A percentile compares a stretch with the other conserved stretches of the same genome.
Evolutionary conservation across 1,139 yeast species (phyloP).

Genomic region (Tardiomyces blankii): DNA sequence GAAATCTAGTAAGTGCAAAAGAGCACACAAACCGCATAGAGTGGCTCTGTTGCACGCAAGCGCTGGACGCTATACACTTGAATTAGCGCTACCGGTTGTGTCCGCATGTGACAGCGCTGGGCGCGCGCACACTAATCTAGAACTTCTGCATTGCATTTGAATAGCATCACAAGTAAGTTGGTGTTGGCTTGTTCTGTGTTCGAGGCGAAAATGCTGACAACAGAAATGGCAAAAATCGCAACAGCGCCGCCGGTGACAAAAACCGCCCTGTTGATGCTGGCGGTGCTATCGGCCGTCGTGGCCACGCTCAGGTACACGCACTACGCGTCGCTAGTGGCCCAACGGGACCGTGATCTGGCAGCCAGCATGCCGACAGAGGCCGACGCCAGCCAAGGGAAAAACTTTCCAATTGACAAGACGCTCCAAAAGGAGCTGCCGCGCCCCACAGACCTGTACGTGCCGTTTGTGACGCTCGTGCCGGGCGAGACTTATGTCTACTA

Average conservation of each 20-base stretch:
- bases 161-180: too few species aligned
- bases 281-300: neutral
- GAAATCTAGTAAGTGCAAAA: too few species aligned
- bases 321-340: neutral
- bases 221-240: neutral
- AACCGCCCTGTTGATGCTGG: neutral
- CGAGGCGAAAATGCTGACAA: too few species aligned
- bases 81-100: too few species aligned
- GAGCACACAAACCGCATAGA: too few species aligned
- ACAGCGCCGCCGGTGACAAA: constrained; percentile 1
- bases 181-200: too few species aligned
- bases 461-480: constrained; percentile 65
- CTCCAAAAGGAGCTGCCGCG: constrained; percentile 1
- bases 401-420: neutral
- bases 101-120: too few species aligned
- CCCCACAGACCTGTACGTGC: constrained; percentile 38
- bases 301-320: neutral
- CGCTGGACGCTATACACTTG: too few species aligned
- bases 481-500: constrained; percentile 30
- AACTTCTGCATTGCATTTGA: too few species aligned
- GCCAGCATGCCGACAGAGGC: neutral
- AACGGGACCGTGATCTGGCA: neutral
- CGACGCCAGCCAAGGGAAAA: neutral
- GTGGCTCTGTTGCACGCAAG: too few species aligned
- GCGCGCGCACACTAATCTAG: too few species aligned